These are phyloP conservation scores for Colletotrichum gloeosporioides DNA, from an alignment of 2,329 filamentous ascomycete genomes.

Conservation along the genomic window DNA sequence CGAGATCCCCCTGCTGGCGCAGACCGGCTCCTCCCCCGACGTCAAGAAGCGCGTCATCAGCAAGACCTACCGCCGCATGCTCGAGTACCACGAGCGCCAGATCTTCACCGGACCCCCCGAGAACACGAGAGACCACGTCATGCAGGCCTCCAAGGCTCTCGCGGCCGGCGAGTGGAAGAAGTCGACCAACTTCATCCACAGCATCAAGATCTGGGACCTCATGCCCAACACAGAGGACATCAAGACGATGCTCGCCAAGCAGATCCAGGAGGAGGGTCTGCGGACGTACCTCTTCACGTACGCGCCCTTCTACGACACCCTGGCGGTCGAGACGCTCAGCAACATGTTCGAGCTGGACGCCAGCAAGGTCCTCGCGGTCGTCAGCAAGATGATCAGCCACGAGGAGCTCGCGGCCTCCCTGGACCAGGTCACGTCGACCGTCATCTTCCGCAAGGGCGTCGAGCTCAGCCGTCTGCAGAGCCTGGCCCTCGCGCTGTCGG, in stretches of 20 bases:
- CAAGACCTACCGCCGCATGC: conserved; percentile 98
- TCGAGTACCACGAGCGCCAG: conserved; percentile 99
- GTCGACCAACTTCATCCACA: conserved; percentile 89
- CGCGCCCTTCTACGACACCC: conserved; percentile 97
- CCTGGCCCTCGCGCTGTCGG: conserved; percentile 88
- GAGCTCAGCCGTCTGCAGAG: conserved; percentile 96
- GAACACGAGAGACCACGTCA: conserved; percentile 98
- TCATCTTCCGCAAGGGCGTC: conserved; percentile 99
- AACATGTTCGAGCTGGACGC: conserved; percentile 94
- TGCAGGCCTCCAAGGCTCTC: conserved; percentile 97
- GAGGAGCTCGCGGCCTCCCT: conserved; percentile 95
- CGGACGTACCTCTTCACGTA: conserved; percentile 99
- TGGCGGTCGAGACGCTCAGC: conserved; percentile 83
- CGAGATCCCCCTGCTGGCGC: conserved; percentile 95
- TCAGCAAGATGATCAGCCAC: conserved; percentile 99
- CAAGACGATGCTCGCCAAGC: conserved; percentile 95
- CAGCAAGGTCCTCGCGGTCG: conserved; percentile 90
- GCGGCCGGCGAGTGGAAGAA: conserved; percentile 99
- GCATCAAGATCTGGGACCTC: conserved; percentile 99
- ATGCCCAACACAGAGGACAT: conserved; percentile 93
- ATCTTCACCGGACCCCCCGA: conserved; percentile 98
- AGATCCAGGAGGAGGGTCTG: conserved; percentile 98
- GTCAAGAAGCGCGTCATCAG: conserved; percentile 97
- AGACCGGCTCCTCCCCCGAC: conserved; percentile 95
- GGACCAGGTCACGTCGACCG: conserved; percentile 95